These are phyloP conservation scores for Trametes coccinea DNA, from an alignment of 768 basidiomycete genomes.

Conservation along the genomic window DNA sequence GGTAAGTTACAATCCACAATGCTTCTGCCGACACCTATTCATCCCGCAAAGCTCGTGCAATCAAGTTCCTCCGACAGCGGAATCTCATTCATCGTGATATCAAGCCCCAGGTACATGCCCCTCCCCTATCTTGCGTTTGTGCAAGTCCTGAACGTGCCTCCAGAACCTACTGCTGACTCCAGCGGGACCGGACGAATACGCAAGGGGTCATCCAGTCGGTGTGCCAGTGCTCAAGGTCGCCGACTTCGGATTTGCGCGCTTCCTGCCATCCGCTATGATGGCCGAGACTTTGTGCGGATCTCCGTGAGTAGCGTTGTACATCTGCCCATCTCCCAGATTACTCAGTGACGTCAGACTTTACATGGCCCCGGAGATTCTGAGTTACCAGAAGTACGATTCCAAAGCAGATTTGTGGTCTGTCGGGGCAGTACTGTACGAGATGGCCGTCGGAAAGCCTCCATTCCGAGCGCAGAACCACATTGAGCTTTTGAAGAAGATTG, in stretches of 20 bases:
- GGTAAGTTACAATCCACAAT: constrained; percentile 43
- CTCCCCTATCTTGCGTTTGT: too few species aligned
- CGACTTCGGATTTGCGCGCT: constrained; percentile 97
- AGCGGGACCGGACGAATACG: constrained; percentile 75
- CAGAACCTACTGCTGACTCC: constrained; percentile 92
- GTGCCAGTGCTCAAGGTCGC: constrained; percentile 96
- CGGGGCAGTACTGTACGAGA: constrained; percentile 95
- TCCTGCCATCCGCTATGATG: constrained; percentile 88
- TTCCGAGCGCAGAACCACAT: constrained; percentile 97
- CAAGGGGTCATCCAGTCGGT: constrained; percentile 84
- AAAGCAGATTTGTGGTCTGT: constrained; percentile 99
- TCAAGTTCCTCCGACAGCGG: constrained; percentile 86
- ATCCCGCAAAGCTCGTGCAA: constrained; percentile 67
- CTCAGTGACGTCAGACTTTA: constrained; percentile 60
- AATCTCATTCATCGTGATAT: constrained; percentile 97
- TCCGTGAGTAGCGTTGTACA: constrained; percentile 60
- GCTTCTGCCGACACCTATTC: not conserved
- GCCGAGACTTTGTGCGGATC: constrained; percentile 98
- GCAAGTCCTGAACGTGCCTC: too few species aligned
- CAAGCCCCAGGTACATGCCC: constrained; percentile 80
- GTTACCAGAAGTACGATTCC: constrained; percentile 97
- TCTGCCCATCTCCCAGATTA: too few species aligned
- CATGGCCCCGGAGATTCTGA: constrained; percentile 98
- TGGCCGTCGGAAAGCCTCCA: constrained; percentile 89
- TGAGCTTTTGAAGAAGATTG: constrained; percentile 91